phyloP scores from a whole-genome alignment of 208 protist species.

The Leishmania tropica region DNA sequence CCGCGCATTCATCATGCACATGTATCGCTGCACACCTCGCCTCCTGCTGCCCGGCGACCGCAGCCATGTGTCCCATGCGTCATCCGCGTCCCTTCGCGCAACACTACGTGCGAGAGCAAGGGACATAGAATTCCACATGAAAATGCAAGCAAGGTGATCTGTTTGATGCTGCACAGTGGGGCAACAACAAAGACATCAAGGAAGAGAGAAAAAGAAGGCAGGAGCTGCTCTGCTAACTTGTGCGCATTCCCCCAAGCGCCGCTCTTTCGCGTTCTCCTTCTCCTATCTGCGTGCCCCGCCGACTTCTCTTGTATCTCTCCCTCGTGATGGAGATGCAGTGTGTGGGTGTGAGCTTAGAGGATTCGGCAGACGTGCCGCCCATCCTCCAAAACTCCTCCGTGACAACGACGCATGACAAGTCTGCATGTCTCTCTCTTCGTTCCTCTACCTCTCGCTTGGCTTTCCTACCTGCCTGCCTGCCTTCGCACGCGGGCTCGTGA shows the following conservation, averaged over 20 bases:
- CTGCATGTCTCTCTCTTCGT: not conserved
- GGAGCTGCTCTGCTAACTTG: not conserved
- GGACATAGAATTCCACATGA: not conserved
- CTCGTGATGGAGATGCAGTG: not conserved
- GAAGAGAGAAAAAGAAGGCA: not conserved
- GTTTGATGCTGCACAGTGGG: not conserved
- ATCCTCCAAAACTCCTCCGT: not conserved
- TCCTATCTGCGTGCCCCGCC: not conserved
- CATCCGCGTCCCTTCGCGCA: not conserved
- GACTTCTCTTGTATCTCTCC: not conserved
- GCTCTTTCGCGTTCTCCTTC: not conserved
- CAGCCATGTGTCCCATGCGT: not conserved
- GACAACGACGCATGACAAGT: not conserved
- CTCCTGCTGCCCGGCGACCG: not conserved
- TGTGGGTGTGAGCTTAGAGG: not conserved
- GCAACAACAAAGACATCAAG: not conserved
- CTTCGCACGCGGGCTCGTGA: not conserved
- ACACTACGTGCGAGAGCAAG: not conserved
- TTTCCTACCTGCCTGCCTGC: slow-evolving; percentile 12
- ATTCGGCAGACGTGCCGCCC: not conserved
- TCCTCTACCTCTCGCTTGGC: slow-evolving; percentile 14
- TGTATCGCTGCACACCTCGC: not conserved
- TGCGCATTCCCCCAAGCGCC: not conserved
- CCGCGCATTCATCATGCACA: not conserved
- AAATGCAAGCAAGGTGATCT: not conserved